Conservation (phyloP, 73 alveolate genomes). For the Uronychia setigera region DNA sequence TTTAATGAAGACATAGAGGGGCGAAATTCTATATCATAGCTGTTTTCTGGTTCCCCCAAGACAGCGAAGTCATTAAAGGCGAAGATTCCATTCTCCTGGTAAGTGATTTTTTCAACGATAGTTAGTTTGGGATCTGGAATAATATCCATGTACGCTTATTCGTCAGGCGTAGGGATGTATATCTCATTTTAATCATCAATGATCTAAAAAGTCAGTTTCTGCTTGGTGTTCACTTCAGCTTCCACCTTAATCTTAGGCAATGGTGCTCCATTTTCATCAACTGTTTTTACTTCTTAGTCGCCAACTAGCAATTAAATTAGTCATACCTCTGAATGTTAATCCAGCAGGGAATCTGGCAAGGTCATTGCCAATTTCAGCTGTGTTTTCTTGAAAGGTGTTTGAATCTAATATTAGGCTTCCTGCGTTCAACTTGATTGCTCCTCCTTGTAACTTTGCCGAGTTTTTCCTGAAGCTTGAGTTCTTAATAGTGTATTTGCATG, state of each 20-base stretch:
- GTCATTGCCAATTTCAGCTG: conserved; percentile 24
- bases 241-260: too few relatives aligned
- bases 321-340: neutral
- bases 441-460: conserved; percentile 30
- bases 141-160: too few relatives aligned
- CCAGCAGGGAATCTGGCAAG: conserved; percentile 25
- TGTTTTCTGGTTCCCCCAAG: neutral
- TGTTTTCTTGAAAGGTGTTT: conserved; percentile 17
- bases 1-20: neutral
- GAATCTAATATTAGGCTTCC: conserved; percentile 10
- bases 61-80: neutral
- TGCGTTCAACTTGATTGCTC: conserved; percentile 27
- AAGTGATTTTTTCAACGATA: neutral
- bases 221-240: too few relatives aligned
- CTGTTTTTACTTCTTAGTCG: neutral
- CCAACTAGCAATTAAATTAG: neutral
- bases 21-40: neutral
- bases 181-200: too few relatives aligned
- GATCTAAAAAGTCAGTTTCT: too few relatives aligned
- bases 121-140: neutral
- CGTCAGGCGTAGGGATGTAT: neutral
- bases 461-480: conserved; percentile 18
- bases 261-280: neutral
- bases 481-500: conserved; percentile 3
- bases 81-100: neutral